phyloP scores from a whole-genome alignment of 2,329 filamentous ascomycete species.

The Fragosphaeria purpurea region DNA sequence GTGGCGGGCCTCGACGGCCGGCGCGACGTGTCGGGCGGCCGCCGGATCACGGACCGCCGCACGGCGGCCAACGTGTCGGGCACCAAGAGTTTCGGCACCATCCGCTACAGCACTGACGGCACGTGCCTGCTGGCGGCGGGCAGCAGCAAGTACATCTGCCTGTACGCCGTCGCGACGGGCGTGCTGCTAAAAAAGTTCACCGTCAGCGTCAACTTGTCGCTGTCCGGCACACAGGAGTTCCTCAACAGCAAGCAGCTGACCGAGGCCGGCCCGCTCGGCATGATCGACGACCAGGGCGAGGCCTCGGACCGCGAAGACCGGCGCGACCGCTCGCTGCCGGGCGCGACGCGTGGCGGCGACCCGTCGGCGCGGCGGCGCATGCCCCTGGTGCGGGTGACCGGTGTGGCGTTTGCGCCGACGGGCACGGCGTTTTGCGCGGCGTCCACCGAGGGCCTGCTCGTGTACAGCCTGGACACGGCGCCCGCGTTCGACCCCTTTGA shows the following conservation, averaged over 20 bases:
- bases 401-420: constrained; percentile 79
- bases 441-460: constrained; percentile 83
- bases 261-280: constrained; percentile 72
- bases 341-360: constrained; percentile 74
- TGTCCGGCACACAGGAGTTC: constrained; percentile 94
- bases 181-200: constrained; percentile 91
- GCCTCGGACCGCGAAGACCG: constrained; percentile 82
- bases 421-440: constrained; percentile 89
- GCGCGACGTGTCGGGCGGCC: constrained; percentile 84
- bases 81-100: constrained; percentile 81
- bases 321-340: constrained; percentile 68
- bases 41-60: constrained; percentile 75
- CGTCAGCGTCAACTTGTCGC: constrained; percentile 87
- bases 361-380: constrained; percentile 65
- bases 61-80: constrained; percentile 85
- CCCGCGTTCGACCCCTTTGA: constrained; percentile 93
- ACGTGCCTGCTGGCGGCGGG: constrained; percentile 82
- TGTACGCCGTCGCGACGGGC: constrained; percentile 91
- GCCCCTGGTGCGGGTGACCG: constrained; percentile 75
- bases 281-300: constrained; percentile 84
- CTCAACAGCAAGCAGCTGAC: constrained; percentile 87
- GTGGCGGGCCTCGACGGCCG: constrained; percentile 78
- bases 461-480: constrained; percentile 81
- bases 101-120: constrained; percentile 87
- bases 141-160: constrained; percentile 96